These are phyloP conservation scores for Silene conica DNA, from an alignment of 148 eudicot genomes.

Conservation along the genomic window DNA sequence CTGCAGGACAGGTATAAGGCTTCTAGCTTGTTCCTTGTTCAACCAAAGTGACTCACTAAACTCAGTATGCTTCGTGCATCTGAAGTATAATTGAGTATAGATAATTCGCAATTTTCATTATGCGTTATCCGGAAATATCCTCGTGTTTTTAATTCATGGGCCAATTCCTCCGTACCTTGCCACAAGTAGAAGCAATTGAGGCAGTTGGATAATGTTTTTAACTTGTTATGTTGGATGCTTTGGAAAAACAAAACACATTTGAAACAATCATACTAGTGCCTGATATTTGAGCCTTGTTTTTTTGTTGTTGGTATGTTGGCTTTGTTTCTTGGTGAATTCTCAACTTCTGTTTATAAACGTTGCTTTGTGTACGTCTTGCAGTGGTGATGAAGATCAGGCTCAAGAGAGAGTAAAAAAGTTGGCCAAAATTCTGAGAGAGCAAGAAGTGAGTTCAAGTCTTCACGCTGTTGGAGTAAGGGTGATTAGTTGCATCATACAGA, in stretches of 20 bases:
- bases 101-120: too few relatives aligned
- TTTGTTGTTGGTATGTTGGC: not conserved
- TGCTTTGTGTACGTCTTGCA: constrained; percentile 32
- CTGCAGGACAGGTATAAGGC: constrained; percentile 88
- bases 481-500: constrained; percentile 93
- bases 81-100: too few relatives aligned
- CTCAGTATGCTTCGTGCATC: not conserved
- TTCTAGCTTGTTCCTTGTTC: not conserved
- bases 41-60: not conserved
- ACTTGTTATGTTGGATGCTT: too few relatives aligned
- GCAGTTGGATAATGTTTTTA: too few relatives aligned
- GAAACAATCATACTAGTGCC: too few relatives aligned
- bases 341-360: constrained; percentile 4
- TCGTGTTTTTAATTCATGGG: too few relatives aligned
- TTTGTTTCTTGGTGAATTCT: not conserved
- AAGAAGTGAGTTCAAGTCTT: constrained; percentile 79
- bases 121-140: too few relatives aligned
- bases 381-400: constrained; percentile 99
- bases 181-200: too few relatives aligned
- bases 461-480: constrained; percentile 78
- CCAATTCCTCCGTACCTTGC: too few relatives aligned
- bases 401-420: constrained; percentile 92
- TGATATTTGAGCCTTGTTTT: not conserved
- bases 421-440: constrained; percentile 81
- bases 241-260: not conserved